Base-by-base conservation (phyloP, 2,329 filamentous ascomycete species). In the Hortaea werneckii region DNA sequence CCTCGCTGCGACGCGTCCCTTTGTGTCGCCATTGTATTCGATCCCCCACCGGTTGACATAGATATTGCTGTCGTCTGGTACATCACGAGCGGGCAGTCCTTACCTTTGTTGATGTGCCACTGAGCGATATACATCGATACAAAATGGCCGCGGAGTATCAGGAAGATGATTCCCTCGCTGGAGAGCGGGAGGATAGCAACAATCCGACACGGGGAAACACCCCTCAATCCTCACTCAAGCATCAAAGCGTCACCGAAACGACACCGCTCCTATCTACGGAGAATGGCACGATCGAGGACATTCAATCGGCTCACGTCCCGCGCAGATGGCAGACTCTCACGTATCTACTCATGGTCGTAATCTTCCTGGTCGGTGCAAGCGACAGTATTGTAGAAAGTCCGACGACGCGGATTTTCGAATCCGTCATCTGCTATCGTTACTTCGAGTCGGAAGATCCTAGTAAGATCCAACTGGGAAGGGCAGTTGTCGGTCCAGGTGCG, bases 391-490 rank as follows among this genome's bases (percentile, higher is more conserved):
- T 49, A 12, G 56, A 58, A 29, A 65, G 74, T 3, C 72, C 76
- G 0, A 56, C 62, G 39, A 72, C 69, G 42, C 70, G 72, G 44
- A 67, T 79, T 42, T 68, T 74, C 51, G 77, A 80, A 56, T 66
- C 69, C 43, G 68, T 78, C 40, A 69, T 77, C 39, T 80, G 77
- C 58, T 70, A 71, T 20, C 55, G 65, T 11, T 66, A 71, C 49
- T 74, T 71, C 51, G 68, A 72, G 5, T 61, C 67, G 2, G 59
- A 68, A 39, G 54, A 64, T 26, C 58, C 67, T 0, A 52, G 52
- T 29, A 53, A 60, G 40, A 42, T 64, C 6, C 50, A 40, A 43
- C 44, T 59, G 4, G 54, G 52, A 11, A 49, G 58, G 43, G 50
- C 46, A 6, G 47, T 44, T 26, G 53, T 62, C 7, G 56, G 58